Percentiles rank a stretch among this genome's conserved stretches.
These are phyloP conservation scores for Dendrocalamus sinicus DNA, from an alignment of 176 grass and related monocot species.

Conservation along the genomic window DNA sequence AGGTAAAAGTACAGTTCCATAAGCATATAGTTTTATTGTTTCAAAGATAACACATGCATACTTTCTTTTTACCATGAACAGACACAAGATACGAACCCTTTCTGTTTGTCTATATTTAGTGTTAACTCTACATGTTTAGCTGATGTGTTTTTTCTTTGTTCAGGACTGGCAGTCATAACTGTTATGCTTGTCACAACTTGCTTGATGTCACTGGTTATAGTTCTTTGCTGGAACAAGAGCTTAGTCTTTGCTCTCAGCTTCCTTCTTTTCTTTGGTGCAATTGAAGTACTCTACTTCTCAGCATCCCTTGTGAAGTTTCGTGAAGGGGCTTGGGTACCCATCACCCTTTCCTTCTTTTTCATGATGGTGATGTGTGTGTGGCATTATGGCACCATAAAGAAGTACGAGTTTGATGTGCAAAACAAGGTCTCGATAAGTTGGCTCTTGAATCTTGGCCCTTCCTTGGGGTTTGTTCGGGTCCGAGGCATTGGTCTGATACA, in stretches of 20 bases:
- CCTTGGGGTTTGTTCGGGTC: conserved; percentile 87
- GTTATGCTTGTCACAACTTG: conserved; percentile 96
- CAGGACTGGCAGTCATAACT: conserved; percentile 89
- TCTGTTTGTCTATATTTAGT: neutral
- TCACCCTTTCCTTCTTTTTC: conserved; percentile 76
- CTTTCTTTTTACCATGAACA: neutral
- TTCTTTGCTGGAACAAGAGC: conserved; percentile 92
- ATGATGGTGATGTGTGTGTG: conserved; percentile 87
- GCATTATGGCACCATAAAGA: conserved; percentile 85
- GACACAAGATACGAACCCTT: neutral
- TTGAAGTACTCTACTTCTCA: conserved; percentile 83
- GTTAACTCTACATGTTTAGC: neutral
- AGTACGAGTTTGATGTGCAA: conserved; percentile 82
- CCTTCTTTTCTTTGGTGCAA: conserved; percentile 76
- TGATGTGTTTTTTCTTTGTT: conserved; percentile 19
- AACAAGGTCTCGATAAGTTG: conserved; percentile 92
- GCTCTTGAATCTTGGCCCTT: conserved; percentile 78
- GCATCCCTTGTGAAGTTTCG: conserved; percentile 80
- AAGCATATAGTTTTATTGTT: neutral
- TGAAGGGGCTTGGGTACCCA: conserved; percentile 91
- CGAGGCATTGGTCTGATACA: conserved; percentile 88
- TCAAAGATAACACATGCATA: neutral
- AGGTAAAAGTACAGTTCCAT: conserved; percentile 47
- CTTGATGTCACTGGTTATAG: conserved; percentile 87
- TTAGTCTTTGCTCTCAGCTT: conserved; percentile 59